phyloP scores from a whole-genome alignment of 2,329 filamentous ascomycete species.

The Colletotrichum sp. region DNA sequence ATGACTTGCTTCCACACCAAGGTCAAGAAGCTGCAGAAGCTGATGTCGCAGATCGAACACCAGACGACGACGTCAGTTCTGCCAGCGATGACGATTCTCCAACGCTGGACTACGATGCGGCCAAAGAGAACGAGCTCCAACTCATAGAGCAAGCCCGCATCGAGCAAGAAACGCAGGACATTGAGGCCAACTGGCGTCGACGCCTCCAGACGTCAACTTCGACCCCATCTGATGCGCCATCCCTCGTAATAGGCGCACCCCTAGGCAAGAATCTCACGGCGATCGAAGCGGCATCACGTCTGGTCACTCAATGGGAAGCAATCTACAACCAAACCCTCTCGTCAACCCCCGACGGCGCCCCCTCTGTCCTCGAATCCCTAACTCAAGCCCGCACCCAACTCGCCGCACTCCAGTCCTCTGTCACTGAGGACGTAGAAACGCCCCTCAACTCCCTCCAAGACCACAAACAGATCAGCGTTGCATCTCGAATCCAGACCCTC shows the following conservation, averaged over 20 bases:
- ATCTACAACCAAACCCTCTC: conserved; percentile 31
- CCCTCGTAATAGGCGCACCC: conserved; percentile 37
- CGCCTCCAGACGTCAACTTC: not conserved
- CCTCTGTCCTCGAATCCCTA: conserved; percentile 5
- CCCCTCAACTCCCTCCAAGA: conserved; percentile 6
- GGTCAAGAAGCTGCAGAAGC: not conserved
- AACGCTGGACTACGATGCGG: not conserved
- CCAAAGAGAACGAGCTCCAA: not conserved
- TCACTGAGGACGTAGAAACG: not conserved
- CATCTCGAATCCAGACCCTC: conserved; percentile 36
- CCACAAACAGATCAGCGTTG: conserved; percentile 27
- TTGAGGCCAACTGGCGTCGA: not conserved
- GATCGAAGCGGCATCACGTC: conserved; percentile 40
- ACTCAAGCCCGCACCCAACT: not conserved
- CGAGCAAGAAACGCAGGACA: not conserved
- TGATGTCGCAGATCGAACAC: not conserved
- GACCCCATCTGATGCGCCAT: conserved; percentile 20
- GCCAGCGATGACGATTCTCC: not conserved
- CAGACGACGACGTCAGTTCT: not conserved
- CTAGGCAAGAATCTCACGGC: conserved; percentile 40
- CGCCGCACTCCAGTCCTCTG: not conserved
- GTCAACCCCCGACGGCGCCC: conserved; percentile 2
- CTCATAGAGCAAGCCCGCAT: not conserved
- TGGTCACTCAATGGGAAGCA: conserved; percentile 39
- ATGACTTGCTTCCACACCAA: rapidly evolving